Evolutionary conservation across 2,329 filamentous ascomycete species (phyloP).

Genomic region (Trichoderma aggressivum): DNA sequence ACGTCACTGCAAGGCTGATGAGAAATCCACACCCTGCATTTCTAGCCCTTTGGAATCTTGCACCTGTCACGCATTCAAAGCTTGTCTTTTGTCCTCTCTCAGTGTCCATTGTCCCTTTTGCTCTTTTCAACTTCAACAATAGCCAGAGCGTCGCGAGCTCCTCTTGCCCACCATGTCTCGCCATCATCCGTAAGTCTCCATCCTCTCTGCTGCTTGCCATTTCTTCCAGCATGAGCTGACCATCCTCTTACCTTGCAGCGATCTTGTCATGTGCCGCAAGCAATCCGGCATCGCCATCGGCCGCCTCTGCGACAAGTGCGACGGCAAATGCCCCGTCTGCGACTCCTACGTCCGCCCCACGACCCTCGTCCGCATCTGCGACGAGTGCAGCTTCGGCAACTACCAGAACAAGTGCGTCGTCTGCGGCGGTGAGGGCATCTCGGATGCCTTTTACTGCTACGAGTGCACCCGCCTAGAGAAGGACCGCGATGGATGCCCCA

Average conservation of each 20-base stretch:
- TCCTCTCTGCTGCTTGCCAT: background rate
- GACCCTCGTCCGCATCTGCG: constrained; percentile 95
- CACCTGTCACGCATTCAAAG: background rate
- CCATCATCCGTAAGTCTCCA: constrained; percentile 76
- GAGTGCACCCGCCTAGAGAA: constrained; percentile 97
- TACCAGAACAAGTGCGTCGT: constrained; percentile 99
- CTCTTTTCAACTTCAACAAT: background rate
- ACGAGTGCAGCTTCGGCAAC: constrained; percentile 99
- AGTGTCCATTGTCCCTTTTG: background rate
- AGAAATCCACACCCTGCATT: constrained; percentile 34
- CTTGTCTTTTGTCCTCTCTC: background rate
- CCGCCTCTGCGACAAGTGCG: constrained; percentile 98
- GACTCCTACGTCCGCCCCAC: constrained; percentile 98
- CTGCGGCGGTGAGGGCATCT: constrained; percentile 96
- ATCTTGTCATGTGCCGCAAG: constrained; percentile 99
- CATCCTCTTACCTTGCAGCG: constrained; percentile 46
- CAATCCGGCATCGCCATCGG: constrained; percentile 96
- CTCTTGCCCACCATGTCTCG: constrained; percentile 67
- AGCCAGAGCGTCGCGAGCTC: background rate
- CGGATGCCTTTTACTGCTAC: constrained; percentile 98
- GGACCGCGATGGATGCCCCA: constrained; percentile 94
- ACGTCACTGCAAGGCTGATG: constrained; percentile 46
- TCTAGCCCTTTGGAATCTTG: background rate
- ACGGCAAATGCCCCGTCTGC: constrained; percentile 98
- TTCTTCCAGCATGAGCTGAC: constrained; percentile 26